These are phyloP conservation scores for Linnemannia hyalina DNA, from an alignment of 192 early-diverging fungal species.

Conservation along the genomic window DNA sequence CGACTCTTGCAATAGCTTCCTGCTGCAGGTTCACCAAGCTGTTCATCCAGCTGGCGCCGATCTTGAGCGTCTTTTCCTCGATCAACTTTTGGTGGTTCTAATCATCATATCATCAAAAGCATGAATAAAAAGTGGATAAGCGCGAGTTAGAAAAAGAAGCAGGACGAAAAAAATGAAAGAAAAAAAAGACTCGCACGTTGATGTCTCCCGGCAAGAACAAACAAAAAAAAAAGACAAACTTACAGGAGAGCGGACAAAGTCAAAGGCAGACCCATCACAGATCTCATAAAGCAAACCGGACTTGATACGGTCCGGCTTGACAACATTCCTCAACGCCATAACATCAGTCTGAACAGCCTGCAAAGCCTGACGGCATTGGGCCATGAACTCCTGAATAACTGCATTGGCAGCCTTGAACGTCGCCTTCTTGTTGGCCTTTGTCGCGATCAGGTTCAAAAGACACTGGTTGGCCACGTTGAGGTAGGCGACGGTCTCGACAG, in stretches of 20 bases:
- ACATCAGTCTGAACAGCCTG: conserved; percentile 38
- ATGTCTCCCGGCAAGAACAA: too few relatives aligned
- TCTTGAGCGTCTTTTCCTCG: conserved; percentile 46
- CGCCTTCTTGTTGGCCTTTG: conserved; percentile 47
- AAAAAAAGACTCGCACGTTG: too few relatives aligned
- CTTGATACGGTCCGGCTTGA: conserved; percentile 39
- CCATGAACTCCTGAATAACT: conserved; percentile 49
- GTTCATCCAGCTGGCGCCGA: conserved; percentile 51
- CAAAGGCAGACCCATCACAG: conserved; percentile 46
- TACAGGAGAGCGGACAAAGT: conserved; percentile 50
- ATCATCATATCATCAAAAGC: neutral
- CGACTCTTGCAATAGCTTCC: conserved; percentile 29
- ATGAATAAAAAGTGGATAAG: neutral
- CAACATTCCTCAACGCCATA: conserved; percentile 33
- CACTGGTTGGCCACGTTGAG: conserved; percentile 47
- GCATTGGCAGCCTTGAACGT: conserved; percentile 35
- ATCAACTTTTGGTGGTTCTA: conserved; percentile 43
- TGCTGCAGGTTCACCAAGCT: conserved; percentile 50
- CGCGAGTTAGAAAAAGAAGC: neutral
- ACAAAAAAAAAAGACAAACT: neutral
- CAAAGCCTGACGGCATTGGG: conserved; percentile 35
- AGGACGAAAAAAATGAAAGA: neutral
- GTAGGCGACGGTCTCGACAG: conserved; percentile 43
- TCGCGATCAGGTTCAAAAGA: conserved; percentile 39
- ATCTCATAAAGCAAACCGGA: conserved; percentile 47